These are phyloP conservation scores for Geotrichum citri-aurantii DNA, from an alignment of 1,139 yeast genomes.

Conservation along the genomic window DNA sequence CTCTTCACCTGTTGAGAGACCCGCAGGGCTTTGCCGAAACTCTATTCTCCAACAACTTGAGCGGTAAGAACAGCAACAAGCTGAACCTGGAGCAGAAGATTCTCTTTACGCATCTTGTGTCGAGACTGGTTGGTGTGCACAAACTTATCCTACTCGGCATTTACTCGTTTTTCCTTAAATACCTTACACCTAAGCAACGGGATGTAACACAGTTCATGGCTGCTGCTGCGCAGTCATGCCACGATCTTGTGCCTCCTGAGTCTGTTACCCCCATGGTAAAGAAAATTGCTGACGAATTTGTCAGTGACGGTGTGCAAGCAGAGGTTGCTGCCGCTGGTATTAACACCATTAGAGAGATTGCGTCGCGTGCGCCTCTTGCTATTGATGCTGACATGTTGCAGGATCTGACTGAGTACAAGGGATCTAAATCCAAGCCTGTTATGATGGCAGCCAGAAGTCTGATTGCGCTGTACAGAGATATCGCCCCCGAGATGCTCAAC, in stretches of 20 bases:
- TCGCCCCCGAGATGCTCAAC: constrained; percentile 91
- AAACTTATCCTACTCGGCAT: constrained; percentile 84
- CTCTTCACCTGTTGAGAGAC: constrained; percentile 86
- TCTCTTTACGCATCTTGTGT: constrained; percentile 75
- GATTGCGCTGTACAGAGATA: constrained; percentile 79
- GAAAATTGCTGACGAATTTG: constrained; percentile 94
- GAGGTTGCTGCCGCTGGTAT: constrained; percentile 98
- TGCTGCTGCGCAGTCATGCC: constrained; percentile 93
- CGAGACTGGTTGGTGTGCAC: constrained; percentile 89
- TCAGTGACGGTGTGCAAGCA: constrained; percentile 95
- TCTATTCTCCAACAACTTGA: constrained; percentile 64
- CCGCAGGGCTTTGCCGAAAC: constrained; percentile 97
- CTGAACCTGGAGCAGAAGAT: constrained; percentile 85
- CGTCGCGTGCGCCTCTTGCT: constrained; percentile 89
- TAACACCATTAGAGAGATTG: constrained; percentile 87
- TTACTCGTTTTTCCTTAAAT: constrained; percentile 81
- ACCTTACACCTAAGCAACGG: constrained; percentile 86
- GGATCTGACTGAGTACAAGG: constrained; percentile 84
- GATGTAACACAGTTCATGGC: constrained; percentile 96
- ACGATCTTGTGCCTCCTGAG: constrained; percentile 96
- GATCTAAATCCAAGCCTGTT: constrained; percentile 89
- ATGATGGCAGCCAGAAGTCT: constrained; percentile 92
- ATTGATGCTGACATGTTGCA: constrained; percentile 81
- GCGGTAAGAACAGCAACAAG: constrained; percentile 52
- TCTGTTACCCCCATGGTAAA: constrained; percentile 70